A percentile compares a stretch with the other conserved stretches of the same genome.
These are phyloP conservation scores for Massospora cicadina DNA, from an alignment of 371 early-diverging fungal genomes.

Conservation along the genomic window DNA sequence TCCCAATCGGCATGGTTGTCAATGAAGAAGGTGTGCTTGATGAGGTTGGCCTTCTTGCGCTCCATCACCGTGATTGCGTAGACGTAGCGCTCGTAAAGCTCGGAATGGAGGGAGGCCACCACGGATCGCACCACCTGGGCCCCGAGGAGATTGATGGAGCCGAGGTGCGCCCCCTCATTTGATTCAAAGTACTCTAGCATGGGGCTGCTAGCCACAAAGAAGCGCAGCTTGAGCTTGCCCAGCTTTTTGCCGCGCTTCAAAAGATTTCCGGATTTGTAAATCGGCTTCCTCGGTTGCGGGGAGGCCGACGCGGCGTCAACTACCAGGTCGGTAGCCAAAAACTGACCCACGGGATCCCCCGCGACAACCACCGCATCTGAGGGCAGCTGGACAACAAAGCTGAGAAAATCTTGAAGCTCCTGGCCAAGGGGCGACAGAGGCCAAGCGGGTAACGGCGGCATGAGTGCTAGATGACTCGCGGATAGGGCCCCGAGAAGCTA, in stretches of 20 bases:
- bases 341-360: background rate
- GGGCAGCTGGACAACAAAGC: background rate
- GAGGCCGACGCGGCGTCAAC: background rate
- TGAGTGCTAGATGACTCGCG: background rate
- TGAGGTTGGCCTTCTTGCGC: constrained; percentile 23
- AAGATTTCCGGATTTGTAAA: constrained; percentile 1
- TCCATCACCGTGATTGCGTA: constrained; percentile 60
- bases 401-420: background rate
- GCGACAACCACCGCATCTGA: background rate
- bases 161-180: constrained; percentile 30
- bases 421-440: background rate
- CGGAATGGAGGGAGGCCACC: constrained; percentile 4
- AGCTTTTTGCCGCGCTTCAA: constrained; percentile 63
- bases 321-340: background rate
- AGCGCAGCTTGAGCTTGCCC: constrained; percentile 69
- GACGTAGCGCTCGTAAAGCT: constrained; percentile 18
- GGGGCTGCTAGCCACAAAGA: constrained; percentile 36
- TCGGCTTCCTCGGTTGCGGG: background rate
- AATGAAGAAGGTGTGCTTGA: constrained; percentile 9
- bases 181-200: constrained; percentile 54
- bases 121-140: constrained; percentile 28
- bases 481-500: background rate
- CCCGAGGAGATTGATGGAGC: constrained; percentile 24
- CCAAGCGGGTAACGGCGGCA: background rate
- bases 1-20: constrained; percentile 3